Conservation (phyloP, 2,329 filamentous ascomycete species). For the Scolecobasidium constrictum region DNA sequence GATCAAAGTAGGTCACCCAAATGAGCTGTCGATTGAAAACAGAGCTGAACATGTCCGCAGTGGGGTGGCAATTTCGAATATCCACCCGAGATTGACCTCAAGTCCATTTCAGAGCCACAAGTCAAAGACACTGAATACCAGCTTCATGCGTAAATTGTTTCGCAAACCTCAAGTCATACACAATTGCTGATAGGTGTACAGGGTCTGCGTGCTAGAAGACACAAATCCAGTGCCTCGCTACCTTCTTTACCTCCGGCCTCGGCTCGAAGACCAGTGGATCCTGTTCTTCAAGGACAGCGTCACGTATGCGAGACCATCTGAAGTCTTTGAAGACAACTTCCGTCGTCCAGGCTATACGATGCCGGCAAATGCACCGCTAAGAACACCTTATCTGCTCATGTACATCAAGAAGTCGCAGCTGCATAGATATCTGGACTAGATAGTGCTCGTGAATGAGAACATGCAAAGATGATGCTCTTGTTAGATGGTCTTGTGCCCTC, state of each 20-base stretch:
- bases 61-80: background rate
- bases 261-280: background rate
- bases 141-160: background rate
- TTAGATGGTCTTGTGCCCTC: background rate
- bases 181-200: background rate
- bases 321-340: background rate
- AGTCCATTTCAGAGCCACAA: background rate
- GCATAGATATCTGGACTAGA: background rate
- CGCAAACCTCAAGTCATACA: background rate
- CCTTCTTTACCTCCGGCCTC: background rate
- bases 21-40: too few relatives aligned
- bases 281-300: background rate
- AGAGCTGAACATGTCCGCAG: background rate
- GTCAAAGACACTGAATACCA: constrained; percentile 1
- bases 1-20: too few relatives aligned
- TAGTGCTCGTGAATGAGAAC: background rate
- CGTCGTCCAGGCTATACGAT: background rate
- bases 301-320: background rate
- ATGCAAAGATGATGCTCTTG: background rate
- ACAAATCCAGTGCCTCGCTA: background rate
- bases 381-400: background rate
- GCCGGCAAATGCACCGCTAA: background rate
- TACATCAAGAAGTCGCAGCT: background rate
- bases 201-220: background rate
- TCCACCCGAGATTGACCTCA: background rate